Conservation (phyloP, 148 eudicot species). For the Rhododendron vialii region DNA sequence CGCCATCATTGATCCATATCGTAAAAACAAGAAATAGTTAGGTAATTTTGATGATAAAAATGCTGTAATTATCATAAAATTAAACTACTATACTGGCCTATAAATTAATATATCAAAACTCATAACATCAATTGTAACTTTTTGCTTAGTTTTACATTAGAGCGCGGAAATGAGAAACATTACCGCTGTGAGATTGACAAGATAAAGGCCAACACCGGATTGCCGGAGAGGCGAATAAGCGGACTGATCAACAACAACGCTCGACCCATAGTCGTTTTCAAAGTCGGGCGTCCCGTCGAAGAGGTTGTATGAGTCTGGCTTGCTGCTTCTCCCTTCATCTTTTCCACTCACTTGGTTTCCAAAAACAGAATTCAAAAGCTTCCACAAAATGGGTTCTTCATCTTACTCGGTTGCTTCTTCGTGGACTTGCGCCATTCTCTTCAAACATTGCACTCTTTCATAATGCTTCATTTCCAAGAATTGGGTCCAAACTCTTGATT, state of each 20-base stretch:
- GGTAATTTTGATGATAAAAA: neutral
- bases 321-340: slow-evolving; percentile 9
- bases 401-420: neutral
- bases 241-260: slow-evolving; percentile 45
- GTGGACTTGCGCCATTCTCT: slow-evolving; percentile 19
- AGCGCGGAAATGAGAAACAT: neutral
- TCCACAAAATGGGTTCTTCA: neutral
- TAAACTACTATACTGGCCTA: too few relatives aligned
- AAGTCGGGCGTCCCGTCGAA: neutral
- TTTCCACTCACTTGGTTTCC: neutral
- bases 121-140: too few relatives aligned
- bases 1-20: slow-evolving; percentile 86
- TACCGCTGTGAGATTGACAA: slow-evolving; percentile 87
- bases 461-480: slow-evolving; percentile 42
- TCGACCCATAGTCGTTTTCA: neutral
- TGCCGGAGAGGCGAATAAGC: slow-evolving; percentile 51
- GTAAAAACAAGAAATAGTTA: neutral
- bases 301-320: neutral
- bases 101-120: neutral
- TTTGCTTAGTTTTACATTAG: too few relatives aligned
- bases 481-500: slow-evolving; percentile 32
- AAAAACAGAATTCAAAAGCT: neutral
- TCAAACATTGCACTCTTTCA: slow-evolving; percentile 28
- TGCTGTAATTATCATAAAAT: too few relatives aligned
- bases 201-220: slow-evolving; percentile 53